Evolutionary conservation across 2,329 filamentous ascomycete species (phyloP).

Genomic region (Furcasterigmium sp.): DNA sequence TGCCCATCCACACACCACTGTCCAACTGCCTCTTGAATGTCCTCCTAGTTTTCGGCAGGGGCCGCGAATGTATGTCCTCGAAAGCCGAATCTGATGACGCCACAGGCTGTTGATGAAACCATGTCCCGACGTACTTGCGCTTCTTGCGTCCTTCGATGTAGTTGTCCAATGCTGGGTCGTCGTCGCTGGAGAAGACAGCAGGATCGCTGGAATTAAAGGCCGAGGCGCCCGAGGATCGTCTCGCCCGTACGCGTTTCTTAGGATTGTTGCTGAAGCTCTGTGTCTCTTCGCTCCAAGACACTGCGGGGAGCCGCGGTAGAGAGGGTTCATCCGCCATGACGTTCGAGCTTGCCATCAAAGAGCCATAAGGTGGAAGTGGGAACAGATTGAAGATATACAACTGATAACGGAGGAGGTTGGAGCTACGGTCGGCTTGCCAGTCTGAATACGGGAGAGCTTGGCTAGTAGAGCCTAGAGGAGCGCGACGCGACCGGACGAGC

Average conservation of each 20-base stretch:
- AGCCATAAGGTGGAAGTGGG: neutral
- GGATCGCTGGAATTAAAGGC: slow-evolving; percentile 62
- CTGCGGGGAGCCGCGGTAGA: slow-evolving; percentile 30
- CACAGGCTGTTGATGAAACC: slow-evolving; percentile 57
- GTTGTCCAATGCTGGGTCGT: slow-evolving; percentile 62
- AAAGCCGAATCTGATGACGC: slow-evolving; percentile 42
- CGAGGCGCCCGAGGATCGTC: slow-evolving; percentile 19
- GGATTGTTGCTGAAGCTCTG: slow-evolving; percentile 32
- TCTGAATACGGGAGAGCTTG: no score
- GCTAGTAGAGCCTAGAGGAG: neutral
- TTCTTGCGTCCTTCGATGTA: slow-evolving; percentile 56
- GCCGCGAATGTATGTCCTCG: slow-evolving; percentile 27
- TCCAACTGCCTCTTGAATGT: slow-evolving; percentile 56
- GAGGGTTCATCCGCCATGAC: slow-evolving; percentile 35
- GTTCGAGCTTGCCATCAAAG: neutral
- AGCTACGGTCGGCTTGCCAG: neutral
- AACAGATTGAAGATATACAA: neutral
- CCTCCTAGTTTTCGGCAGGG: slow-evolving; percentile 38
- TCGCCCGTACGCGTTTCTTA: slow-evolving; percentile 31
- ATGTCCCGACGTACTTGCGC: slow-evolving; percentile 59
- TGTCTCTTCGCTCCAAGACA: slow-evolving; percentile 31
- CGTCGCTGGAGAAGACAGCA: slow-evolving; percentile 66
- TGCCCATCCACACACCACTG: slow-evolving; percentile 65
- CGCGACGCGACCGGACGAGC: neutral
- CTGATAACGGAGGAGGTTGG: neutral